A percentile compares a stretch with the other conserved stretches of the same genome.
Conservation (phyloP, 2,329 filamentous ascomycete genomes). For the Calonectria pseudoturangicola region DNA sequence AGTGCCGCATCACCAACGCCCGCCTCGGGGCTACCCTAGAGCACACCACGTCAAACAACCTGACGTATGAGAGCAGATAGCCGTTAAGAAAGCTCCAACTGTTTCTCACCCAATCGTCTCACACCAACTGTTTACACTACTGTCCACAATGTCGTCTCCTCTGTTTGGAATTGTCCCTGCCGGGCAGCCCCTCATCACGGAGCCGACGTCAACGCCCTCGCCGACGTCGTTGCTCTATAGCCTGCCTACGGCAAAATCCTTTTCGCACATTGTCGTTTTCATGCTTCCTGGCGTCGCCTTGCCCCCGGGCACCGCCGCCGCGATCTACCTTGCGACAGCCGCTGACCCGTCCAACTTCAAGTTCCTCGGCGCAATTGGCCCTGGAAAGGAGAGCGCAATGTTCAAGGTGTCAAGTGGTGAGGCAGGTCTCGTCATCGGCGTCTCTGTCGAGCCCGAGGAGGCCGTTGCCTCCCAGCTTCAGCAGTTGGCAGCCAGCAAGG, state of each 20-base stretch:
- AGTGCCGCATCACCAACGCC: background rate
- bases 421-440: conserved; percentile 82
- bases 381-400: conserved; percentile 92
- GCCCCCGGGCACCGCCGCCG: conserved; percentile 85
- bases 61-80: background rate
- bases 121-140: conserved; percentile 35
- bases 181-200: conserved; percentile 74
- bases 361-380: conserved; percentile 91
- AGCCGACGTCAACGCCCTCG: conserved; percentile 71
- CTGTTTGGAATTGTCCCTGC: conserved; percentile 78
- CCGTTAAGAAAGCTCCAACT: background rate
- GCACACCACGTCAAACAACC: too few relatives aligned
- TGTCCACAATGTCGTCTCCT: conserved; percentile 62
- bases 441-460: conserved; percentile 85
- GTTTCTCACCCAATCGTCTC: conserved; percentile 37
- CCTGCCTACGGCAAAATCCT: conserved; percentile 69
- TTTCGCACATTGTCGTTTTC: conserved; percentile 92
- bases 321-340: conserved; percentile 86
- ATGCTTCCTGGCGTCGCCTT: conserved; percentile 86
- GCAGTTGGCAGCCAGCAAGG: conserved; percentile 67
- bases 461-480: conserved; percentile 83
- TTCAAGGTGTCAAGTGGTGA: conserved; percentile 80
- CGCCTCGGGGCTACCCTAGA: conserved; percentile 2
- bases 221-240: conserved; percentile 75
- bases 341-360: conserved; percentile 77